Evolutionary conservation across 208 protist species (phyloP), one percentile per base, ranked within the genome.

Genomic region (Novymonas esmeraldas): DNA sequence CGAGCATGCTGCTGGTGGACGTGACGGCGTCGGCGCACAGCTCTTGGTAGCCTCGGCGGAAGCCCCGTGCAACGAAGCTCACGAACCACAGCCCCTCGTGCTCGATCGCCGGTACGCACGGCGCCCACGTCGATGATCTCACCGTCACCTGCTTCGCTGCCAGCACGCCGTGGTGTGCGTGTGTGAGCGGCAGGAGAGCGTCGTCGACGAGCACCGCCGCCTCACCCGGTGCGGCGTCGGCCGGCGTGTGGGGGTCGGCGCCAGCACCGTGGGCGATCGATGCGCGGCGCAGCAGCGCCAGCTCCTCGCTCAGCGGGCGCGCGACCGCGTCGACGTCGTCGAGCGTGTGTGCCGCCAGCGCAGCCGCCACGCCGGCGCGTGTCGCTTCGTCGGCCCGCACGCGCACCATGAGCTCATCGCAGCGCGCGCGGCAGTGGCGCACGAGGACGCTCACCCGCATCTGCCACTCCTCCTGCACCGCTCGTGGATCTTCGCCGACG

Each of bases 361-460:
- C 41, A 20, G 74, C 60, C 2, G 82, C 82, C n/a, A 64, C 67
- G 22, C 56, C 46, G 34, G 52, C 48, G 20, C 82, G 76, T 18
- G 49, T 50, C 42, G 55, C 57, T 57, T 93, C 87, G 33, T 70
- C 68, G 3, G 48, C 45, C 29, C 46, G 42, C 34, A 85, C 67
- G 2, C 70, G 63, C 3, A 76, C 62, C 24, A 45, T 57, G 28
- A 93, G 59, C 14, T 73, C 64, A 26, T 79, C 64, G 46, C 80
- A 87, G 55, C 77, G 66, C 0, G 84, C 79, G 14, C 82, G 66
- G 28, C 73, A 81, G 64, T 94, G 84, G 18, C 85, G 83, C 51
- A 93, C 67, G 28, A 96, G 65, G 5, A 96, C 79, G 67, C 84
- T 90, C 13, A 84, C 85, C 64, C 85, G 89, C 74, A 96, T 90